Percentiles rank a stretch among this genome's conserved stretches.
Evolutionary conservation across 2,329 filamentous ascomycete genomes (phyloP).

Genomic region (Mycosphaerella sp.): DNA sequence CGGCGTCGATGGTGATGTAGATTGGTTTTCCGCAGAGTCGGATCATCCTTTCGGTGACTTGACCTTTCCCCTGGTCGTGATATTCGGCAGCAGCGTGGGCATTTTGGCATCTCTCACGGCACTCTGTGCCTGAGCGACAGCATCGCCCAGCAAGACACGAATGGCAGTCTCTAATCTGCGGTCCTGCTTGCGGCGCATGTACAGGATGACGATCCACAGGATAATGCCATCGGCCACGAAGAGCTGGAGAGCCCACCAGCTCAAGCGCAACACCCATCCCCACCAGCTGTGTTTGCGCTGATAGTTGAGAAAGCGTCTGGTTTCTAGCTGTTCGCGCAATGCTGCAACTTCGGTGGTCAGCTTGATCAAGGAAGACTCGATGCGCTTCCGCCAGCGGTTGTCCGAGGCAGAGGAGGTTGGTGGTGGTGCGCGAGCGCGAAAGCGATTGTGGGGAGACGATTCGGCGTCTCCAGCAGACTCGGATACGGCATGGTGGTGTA

Average conservation of each 20-base stretch:
- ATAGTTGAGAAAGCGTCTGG: conserved; percentile 63
- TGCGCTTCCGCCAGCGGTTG: conserved; percentile 67
- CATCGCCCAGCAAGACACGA: conserved; percentile 53
- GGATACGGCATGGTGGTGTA: conserved; percentile 14
- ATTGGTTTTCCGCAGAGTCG: no score
- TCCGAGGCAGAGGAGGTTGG: conserved; percentile 29
- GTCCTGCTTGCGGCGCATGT: conserved; percentile 66
- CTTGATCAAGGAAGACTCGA: conserved; percentile 79
- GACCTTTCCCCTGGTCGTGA: conserved; percentile 9
- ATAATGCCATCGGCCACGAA: conserved; percentile 64
- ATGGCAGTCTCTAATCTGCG: conserved; percentile 67
- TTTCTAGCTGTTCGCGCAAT: conserved; percentile 80
- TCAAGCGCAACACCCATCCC: conserved; percentile 63
- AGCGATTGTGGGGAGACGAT: conserved; percentile 6
- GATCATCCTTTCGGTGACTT: conserved; percentile 10
- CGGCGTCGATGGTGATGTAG: no score
- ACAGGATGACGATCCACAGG: conserved; percentile 59
- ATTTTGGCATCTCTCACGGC: conserved; percentile 32
- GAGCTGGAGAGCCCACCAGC: conserved; percentile 67
- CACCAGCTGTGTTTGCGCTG: conserved; percentile 58
- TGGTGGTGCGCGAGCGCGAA: conserved; percentile 8
- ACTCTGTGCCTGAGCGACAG: conserved; percentile 34
- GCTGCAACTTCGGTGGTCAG: conserved; percentile 91
- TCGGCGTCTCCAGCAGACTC: conserved; percentile 14
- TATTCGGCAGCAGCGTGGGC: conserved; percentile 28